Base-by-base conservation (phyloP, 1,284 basidiomycete species). In the Cutaneotrichosporon sp. region DNA sequence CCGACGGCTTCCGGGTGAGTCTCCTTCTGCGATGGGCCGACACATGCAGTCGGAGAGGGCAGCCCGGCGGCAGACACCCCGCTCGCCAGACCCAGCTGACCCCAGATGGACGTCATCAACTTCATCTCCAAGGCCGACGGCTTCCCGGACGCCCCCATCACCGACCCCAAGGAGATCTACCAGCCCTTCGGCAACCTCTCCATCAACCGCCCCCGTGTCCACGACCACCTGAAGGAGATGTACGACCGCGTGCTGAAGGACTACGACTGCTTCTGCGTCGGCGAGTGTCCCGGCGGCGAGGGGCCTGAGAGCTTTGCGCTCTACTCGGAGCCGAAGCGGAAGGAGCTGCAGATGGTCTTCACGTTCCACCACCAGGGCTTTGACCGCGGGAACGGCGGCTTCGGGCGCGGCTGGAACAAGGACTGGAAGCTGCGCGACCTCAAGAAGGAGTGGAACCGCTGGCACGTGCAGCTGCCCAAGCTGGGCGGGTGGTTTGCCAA, bases 171-270 rank as follows among this genome's bases (percentile, higher is more conserved):
- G 6, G 31, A 56, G 25, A 81, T 84, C 36, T 77, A 82, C 51
- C 86, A 83, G 67, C 89, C 49, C 5, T 55, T 57, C n/a, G 56
- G 51, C 8, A 31, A 43, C 31, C 47, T 54, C 10, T 38, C 46
- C 20, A 51, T 51, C 18, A 53, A 90, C 56, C 54, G 88, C 1
- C 87, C 87, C 7, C 79, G 80, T 11, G 85, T 89, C 1, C 87
- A 89, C 70, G 85, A 87, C 62, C 90, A 83, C 67, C 73, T 91
- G 50, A 82, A 84, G 66, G 86, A 90, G 77, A 89, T 89, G 87
- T 74, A 86, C 62, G 60, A 71, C 25, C 81, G 85, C 68, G 86
- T 88, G 2, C 80, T 88, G 22, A 27, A 49, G 27, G 42, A 60
- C 27, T 64, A 68, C 49, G 57, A 64, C 58, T 56, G 68, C 16